Evolutionary conservation across 2,329 filamentous ascomycete genomes (phyloP).

Genomic region (Cercospora sojina): DNA sequence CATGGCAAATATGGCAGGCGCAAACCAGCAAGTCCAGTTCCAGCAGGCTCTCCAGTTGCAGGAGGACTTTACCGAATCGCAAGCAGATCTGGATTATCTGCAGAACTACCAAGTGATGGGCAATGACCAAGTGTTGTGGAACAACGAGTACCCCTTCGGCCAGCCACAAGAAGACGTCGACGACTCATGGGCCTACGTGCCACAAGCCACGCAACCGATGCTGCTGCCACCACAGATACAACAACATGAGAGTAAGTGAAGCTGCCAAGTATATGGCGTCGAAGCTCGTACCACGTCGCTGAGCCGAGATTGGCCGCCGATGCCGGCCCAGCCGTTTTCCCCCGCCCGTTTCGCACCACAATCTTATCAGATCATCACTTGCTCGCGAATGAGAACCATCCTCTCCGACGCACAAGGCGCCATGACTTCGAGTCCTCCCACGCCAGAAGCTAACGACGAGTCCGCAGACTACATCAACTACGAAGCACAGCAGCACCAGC

Average conservation of each 20-base stretch:
- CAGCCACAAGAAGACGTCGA: background rate
- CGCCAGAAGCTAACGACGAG: slow-evolving; percentile 25
- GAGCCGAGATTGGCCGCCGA: slow-evolving; percentile 6
- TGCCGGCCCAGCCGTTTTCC: slow-evolving; percentile 5
- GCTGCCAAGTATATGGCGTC: background rate
- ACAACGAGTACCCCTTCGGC: background rate
- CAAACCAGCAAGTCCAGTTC: background rate
- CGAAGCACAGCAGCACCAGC: background rate
- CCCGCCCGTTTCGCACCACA: slow-evolving; percentile 1
- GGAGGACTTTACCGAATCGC: background rate
- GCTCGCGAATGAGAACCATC: slow-evolving; percentile 18
- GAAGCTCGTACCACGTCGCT: background rate
- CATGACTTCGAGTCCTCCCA: slow-evolving; percentile 20
- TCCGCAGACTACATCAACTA: slow-evolving; percentile 12
- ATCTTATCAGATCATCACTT: slow-evolving; percentile 34
- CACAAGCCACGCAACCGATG: background rate
- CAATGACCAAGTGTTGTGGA: background rate
- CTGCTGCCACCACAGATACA: background rate
- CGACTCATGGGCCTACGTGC: background rate
- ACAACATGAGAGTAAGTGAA: background rate
- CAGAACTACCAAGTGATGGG: background rate
- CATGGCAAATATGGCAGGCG: slow-evolving; percentile 1
- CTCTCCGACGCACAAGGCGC: slow-evolving; percentile 14
- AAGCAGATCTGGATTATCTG: background rate
- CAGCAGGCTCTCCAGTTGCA: background rate